Base-by-base conservation (phyloP, 192 early-diverging fungal species). In the Rhizophagus prolifer region DNA sequence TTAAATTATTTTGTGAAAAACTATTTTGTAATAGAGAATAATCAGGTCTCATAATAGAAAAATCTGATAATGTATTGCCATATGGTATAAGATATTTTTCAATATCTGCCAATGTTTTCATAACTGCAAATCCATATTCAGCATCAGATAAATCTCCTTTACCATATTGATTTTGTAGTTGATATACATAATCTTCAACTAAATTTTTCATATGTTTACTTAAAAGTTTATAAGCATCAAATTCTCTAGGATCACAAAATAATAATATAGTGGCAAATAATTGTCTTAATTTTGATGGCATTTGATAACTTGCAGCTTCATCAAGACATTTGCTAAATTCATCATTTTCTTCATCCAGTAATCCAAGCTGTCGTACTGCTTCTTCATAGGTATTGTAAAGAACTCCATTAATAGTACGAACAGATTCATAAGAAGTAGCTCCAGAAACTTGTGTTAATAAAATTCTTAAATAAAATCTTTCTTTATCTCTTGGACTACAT, bases 251-350 rank as follows among this genome's bases (percentile, higher is more conserved):
- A 25, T 26, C 36, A 54, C 77, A 72, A 38, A 61, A 25, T 21
- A 64, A 21, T 25, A 79, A 28, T 21, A 81, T 76, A 44, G 38
- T 36, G 7, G 74, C 47, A 77, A 82, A 82, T 28, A 79, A 59
- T 19, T 62, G 47, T 26, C 78, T 63, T 9, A 82, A 7, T 54
- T 38, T 7, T 23, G 4, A 47, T 7, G 73, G 41, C 62, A 76
- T 65, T 28, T 19, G n/a, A 31, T 47, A 65, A 9, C 12, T 19
- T 2, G 23, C 26, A 16, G 44, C 72, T 61, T 80, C 74, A 16
- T 70, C 1, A 30, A 75, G 58, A 58, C 26, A 50, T 10, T 70
- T 31, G 4, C 9, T 31, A 50, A 62, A 79, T 59, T 82, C 75
- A 25, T 66, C 25, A 36, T 79, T 28, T 28, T 30, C 76, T 34